Base-by-base conservation (phyloP, 2,329 filamentous ascomycete species). In the Alternaria sp. region DNA sequence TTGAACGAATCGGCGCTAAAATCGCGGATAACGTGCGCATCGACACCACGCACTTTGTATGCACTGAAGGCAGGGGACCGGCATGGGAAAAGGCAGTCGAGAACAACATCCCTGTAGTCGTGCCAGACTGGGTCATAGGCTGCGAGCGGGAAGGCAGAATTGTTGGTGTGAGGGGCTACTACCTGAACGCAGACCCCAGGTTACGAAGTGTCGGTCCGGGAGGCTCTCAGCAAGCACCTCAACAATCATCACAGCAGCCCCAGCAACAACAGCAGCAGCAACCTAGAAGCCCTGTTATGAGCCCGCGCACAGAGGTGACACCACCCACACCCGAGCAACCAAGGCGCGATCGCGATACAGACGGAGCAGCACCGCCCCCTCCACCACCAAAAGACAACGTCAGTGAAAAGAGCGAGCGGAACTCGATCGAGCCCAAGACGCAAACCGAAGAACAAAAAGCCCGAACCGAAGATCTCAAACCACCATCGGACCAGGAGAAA, bases 11-110 rank as follows among this genome's bases (percentile, higher is more conserved):
- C 70, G 95, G 95, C 50, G 95, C 93, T 63, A 97, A 95, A 84
- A 85, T 98, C 66, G 91, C 93, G 59, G 94, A 97, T 70, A 87
- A 87, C 12, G 93, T 98, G 53, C 88, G 94, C 72, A 98, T 99
- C 75, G 95, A 99, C 78, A 99, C 95, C 1, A 99, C 95, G 16
- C 95, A 99, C 81, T 99, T 99, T 78, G 93, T 99, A 61, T 98
- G 94, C 65, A 97, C 93, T 10, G 95, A 99, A 78, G 94, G 94
- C 30, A 85, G 94, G 57, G 95, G 95, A 32, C 86, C 92, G 52
- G 86, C 90, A 12, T 99, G 95, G 95, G 95, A 99, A 81, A 96
- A 95, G 83, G 95, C 95, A 1, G 90, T 94, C 30, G 94, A 98
- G 83, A 96, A 94, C 87, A 99, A 98, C 79, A 97, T 99, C 56